Conservation (phyloP, 306 rosid species). For the Pterocarpus santalinus region DNA sequence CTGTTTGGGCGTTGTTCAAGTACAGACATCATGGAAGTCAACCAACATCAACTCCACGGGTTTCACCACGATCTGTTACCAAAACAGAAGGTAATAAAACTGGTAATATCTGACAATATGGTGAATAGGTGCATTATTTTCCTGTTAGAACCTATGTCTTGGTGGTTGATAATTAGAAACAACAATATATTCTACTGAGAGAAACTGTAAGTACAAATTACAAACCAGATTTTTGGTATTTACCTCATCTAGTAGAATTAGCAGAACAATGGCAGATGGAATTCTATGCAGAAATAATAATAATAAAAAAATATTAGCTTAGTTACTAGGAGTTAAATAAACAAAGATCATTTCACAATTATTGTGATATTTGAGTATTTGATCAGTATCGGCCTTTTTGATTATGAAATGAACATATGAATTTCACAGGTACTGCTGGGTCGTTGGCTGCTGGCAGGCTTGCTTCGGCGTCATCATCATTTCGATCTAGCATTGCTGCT, state of each 20-base stretch:
- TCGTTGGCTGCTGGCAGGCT: constrained; percentile 67
- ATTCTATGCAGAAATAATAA: background rate
- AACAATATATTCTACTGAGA: background rate
- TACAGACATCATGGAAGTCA: constrained; percentile 57
- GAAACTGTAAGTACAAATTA: constrained; percentile 1
- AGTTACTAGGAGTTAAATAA: constrained; percentile 10
- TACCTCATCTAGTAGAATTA: constrained; percentile 30
- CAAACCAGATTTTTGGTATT: constrained; percentile 21
- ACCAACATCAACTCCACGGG: constrained; percentile 59
- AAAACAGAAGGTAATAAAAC: constrained; percentile 73
- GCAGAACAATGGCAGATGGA: constrained; percentile 8
- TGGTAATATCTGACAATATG: constrained; percentile 10
- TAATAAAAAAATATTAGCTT: background rate
- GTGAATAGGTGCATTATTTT: constrained; percentile 34
- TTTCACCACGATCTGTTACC: constrained; percentile 59
- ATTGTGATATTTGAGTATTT: constrained; percentile 22
- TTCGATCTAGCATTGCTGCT: constrained; percentile 85
- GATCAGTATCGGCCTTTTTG: constrained; percentile 2
- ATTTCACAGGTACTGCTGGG: constrained; percentile 70
- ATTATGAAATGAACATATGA: constrained; percentile 18
- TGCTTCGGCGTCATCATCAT: constrained; percentile 75
- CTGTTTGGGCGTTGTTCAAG: constrained; percentile 74
- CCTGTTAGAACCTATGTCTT: background rate
- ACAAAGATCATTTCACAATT: constrained; percentile 10
- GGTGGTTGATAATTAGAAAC: constrained; percentile 25